phyloP scores from a whole-genome alignment of 2,329 filamentous ascomycete species.

The Rutstroemia sydowiana region DNA sequence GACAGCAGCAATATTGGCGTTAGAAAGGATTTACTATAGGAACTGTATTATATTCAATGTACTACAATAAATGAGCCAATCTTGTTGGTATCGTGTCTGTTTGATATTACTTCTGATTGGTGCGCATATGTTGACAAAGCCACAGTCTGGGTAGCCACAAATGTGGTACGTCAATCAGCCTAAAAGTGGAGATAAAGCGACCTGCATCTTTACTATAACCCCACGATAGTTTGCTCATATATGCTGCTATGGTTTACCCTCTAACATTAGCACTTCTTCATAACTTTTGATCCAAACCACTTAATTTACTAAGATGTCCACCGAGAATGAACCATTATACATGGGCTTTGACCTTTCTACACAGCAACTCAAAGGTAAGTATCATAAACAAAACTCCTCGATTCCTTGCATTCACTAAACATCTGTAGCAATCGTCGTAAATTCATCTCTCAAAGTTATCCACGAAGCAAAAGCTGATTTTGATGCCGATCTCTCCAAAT shows the following conservation, averaged over 20 bases:
- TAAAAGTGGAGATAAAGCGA: constrained; percentile 9
- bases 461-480: constrained; percentile 92
- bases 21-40: background rate
- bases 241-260: background rate
- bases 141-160: background rate
- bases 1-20: constrained; percentile 6
- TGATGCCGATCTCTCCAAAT: constrained; percentile 71
- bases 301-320: constrained; percentile 30
- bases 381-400: constrained; percentile 8
- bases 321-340: constrained; percentile 56
- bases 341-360: constrained; percentile 94
- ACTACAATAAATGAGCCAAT: constrained; percentile 1
- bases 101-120: constrained; percentile 14
- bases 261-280: background rate
- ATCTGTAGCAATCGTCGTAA: constrained; percentile 66
- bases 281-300: background rate
- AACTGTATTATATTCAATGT: constrained; percentile 3
- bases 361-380: constrained; percentile 82
- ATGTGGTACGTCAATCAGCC: constrained; percentile 4
- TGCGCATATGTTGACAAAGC: constrained; percentile 12
- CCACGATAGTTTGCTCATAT: background rate
- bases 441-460: constrained; percentile 71
- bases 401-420: constrained; percentile 14
- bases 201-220: constrained; percentile 8
- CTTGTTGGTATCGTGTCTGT: background rate